Evolutionary conservation across 306 rosid species (phyloP).

Genomic region (Oxytropis ochrocephala): DNA sequence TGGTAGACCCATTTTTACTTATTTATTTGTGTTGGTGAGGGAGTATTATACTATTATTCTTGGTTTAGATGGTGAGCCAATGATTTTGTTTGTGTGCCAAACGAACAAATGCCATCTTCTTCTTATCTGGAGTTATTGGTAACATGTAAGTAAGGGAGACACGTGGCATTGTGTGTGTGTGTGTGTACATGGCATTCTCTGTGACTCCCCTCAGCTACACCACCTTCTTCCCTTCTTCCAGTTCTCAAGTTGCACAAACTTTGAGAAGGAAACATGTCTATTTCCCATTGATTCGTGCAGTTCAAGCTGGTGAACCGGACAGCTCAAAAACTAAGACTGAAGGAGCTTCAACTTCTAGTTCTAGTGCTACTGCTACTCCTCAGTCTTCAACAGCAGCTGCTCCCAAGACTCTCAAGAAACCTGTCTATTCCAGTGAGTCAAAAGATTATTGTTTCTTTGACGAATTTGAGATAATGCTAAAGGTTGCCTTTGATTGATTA

Average conservation of each 20-base stretch:
- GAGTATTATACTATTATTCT: too few species aligned
- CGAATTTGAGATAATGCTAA: not conserved
- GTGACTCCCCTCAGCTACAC: constrained; percentile 30
- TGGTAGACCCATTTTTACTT: too few species aligned
- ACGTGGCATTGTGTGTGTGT: constrained; percentile 16
- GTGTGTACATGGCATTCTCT: constrained; percentile 52
- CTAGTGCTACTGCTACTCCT: constrained; percentile 41
- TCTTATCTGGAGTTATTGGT: constrained; percentile 28
- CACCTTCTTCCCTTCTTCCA: constrained; percentile 35
- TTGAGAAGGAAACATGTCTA: constrained; percentile 37
- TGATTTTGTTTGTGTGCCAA: not conserved
- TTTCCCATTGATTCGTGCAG: constrained; percentile 44
- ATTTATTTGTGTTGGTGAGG: too few species aligned
- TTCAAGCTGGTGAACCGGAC: constrained; percentile 47
- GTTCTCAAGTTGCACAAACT: constrained; percentile 33
- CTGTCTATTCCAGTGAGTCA: constrained; percentile 76
- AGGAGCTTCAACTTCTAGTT: constrained; percentile 14
- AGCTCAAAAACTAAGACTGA: constrained; percentile 35
- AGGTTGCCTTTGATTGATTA: not conserved
- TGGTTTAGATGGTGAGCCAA: not conserved
- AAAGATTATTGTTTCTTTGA: not conserved
- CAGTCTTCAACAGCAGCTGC: constrained; percentile 41
- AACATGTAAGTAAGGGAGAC: not conserved
- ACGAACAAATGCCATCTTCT: not conserved
- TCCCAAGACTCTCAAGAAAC: constrained; percentile 58